Conservation (phyloP, 2,329 filamentous ascomycete genomes). For the Colletotrichum chlorophyti region DNA sequence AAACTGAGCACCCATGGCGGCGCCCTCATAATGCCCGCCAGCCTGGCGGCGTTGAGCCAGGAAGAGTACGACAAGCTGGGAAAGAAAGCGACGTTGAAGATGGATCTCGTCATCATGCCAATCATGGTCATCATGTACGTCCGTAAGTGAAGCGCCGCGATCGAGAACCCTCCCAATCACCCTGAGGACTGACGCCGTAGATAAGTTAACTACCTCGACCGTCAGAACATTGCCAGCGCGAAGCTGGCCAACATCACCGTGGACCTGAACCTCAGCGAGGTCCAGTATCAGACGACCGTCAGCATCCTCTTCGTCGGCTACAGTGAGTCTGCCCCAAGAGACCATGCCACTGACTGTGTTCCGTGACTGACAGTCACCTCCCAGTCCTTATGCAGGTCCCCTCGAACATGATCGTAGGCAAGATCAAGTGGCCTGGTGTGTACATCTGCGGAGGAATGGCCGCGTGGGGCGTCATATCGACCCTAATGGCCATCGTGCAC, state of each 20-base stretch:
- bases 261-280: constrained; percentile 38
- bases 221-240: constrained; percentile 41
- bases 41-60: constrained; percentile 29
- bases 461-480: constrained; percentile 34
- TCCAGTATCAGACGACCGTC: constrained; percentile 48
- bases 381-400: constrained; percentile 42
- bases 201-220: constrained; percentile 36
- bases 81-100: constrained; percentile 27
- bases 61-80: constrained; percentile 30
- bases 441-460: constrained; percentile 33
- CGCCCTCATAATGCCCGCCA: constrained; percentile 29
- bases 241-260: constrained; percentile 39
- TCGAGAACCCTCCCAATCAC: no score
- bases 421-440: constrained; percentile 29
- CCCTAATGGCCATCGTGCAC: constrained; percentile 52
- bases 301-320: constrained; percentile 44
- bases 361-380: neutral
- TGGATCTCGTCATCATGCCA: constrained; percentile 35
- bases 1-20: neutral
- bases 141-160: constrained; percentile 6
- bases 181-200: neutral
- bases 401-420: constrained; percentile 39
- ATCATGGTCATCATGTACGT: constrained; percentile 35
- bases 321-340: constrained; percentile 28
- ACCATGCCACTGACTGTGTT: no score